Evolutionary conservation across 768 basidiomycete species (phyloP), one percentile per base, ranked within the genome.

Genomic region (Tremella yokohamensis): DNA sequence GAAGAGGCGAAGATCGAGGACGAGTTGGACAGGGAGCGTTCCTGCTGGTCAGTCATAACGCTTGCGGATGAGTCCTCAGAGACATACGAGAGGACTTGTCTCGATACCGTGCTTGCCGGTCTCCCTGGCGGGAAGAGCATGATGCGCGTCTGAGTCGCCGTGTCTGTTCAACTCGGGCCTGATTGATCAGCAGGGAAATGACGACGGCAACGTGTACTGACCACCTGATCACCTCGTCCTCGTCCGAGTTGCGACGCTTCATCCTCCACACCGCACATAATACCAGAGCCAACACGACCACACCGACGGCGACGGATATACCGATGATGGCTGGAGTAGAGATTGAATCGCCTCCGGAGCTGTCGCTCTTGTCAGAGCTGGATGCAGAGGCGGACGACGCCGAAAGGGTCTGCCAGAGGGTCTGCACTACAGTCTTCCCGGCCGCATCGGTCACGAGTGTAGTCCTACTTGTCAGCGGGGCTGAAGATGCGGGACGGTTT

Each of bases 151-250:
- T 0, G 70, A 66, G 48, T 76, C 73, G 18, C 75, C 75, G 56
- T 76, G 75, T 51, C 68, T 57, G 56, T 76, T 74, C 15, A 76
- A 64, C 49, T 76, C 75, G 20, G 75, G 75, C 73, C 66, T 68
- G 42, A 29, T 15, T 7, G 16, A 40, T 57, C 52, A 61, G 37
- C 19, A 38, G 34, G 11, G 42, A 25, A 22, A 25, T 11, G 15
- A 38, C 15, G 3, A 34, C 8, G 22, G 19, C 29, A 52, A 8
- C 20, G 20, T 24, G 8, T 18, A 52, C 22, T 18, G 13, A 69
- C 67, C 75, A 76, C 52, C 71, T 56, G 61, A 76, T 76, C 34
- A 65, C 75, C 42, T 76, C 75, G 49, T 73, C 69, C 45, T 74
- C 71, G 54, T 75, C 73, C 2, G 61, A 56, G 11, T 47, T 58